phyloP scores from a whole-genome alignment of 495 filamentous ascomycete genomes.

The Penicillium cosmopolitanum region DNA sequence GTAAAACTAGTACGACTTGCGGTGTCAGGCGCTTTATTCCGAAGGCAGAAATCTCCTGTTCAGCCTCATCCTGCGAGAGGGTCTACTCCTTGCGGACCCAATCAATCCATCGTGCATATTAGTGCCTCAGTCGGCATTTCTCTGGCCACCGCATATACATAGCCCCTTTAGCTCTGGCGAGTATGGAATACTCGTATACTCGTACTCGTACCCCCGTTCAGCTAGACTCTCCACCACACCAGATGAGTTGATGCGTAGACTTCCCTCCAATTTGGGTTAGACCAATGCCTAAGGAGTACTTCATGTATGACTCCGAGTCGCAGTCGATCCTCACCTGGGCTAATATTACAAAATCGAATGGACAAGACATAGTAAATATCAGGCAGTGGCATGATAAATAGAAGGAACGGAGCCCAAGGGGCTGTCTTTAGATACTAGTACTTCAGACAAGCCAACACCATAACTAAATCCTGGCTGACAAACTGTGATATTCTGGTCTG shows the following conservation, averaged over 20 bases:
- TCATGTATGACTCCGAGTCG: neutral
- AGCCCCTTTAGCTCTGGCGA: neutral
- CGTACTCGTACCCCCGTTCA: neutral
- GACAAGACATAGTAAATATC: too few relatives aligned
- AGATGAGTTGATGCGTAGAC: neutral
- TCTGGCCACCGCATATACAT: neutral
- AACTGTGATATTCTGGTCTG: neutral
- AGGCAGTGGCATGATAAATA: too few relatives aligned
- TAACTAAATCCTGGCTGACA: neutral
- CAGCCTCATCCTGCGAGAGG: neutral
- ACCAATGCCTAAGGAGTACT: neutral
- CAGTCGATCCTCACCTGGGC: neutral
- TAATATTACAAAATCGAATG: neutral
- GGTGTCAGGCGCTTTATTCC: neutral
- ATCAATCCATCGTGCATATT: neutral
- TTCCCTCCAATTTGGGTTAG: neutral
- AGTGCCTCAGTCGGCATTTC: too few relatives aligned
- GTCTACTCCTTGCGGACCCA: neutral
- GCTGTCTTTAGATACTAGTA: too few relatives aligned
- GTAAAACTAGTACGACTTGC: neutral
- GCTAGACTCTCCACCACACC: neutral
- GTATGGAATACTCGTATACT: neutral
- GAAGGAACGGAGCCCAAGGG: too few relatives aligned
- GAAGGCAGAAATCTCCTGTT: neutral
- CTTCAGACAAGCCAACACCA: neutral